phyloP scores from a whole-genome alignment of 176 grass and related monocot species.

The Musa beccarii region DNA sequence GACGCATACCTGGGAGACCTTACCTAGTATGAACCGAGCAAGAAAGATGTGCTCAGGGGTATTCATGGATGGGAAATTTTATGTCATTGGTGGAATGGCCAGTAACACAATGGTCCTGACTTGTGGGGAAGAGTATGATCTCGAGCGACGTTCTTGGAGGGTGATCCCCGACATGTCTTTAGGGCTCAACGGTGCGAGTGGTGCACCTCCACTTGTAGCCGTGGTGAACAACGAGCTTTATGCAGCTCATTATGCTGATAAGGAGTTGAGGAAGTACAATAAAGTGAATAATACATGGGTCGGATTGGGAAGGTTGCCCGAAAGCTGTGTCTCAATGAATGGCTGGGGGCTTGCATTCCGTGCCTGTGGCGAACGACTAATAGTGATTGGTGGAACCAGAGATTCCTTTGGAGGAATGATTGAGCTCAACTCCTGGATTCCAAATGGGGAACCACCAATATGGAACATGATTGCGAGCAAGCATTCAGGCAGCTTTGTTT shows the following conservation, averaged over 20 bases:
- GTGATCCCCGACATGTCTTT: constrained; percentile 80
- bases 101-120: constrained; percentile 50
- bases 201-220: constrained; percentile 80
- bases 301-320: constrained; percentile 67
- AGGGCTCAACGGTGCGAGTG: constrained; percentile 63
- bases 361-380: constrained; percentile 69
- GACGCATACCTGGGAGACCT: constrained; percentile 48
- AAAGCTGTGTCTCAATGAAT: constrained; percentile 74
- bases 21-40: constrained; percentile 66
- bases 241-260: constrained; percentile 69
- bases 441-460: constrained; percentile 38
- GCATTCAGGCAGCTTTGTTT: constrained; percentile 73
- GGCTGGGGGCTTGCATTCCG: constrained; percentile 93
- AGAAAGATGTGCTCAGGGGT: constrained; percentile 88
- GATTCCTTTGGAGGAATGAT: constrained; percentile 59
- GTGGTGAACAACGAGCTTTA: constrained; percentile 90
- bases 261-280: constrained; percentile 76
- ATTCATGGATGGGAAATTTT: constrained; percentile 96
- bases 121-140: constrained; percentile 81
- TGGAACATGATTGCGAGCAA: constrained; percentile 75
- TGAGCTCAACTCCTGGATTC: constrained; percentile 79
- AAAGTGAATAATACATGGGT: constrained; percentile 69
- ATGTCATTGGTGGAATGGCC: constrained; percentile 67
- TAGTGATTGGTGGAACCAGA: constrained; percentile 80
- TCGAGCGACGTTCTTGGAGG: constrained; percentile 54